Base-by-base conservation (phyloP, 805 yeast species). In the Candida insectorum region DNA sequence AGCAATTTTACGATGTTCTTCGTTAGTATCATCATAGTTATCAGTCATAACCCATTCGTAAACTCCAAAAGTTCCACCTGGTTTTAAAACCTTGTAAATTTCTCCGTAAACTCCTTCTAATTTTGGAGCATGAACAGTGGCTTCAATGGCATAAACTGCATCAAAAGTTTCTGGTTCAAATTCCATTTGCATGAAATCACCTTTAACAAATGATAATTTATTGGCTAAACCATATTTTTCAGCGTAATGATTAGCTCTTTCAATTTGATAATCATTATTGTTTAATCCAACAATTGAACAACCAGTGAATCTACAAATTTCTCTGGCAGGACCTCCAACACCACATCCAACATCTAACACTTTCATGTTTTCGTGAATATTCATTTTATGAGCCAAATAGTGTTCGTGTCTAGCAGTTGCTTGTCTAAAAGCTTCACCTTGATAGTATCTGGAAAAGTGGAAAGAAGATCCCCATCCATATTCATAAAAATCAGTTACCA, bases 21-120 rank as follows among this genome's bases (percentile, higher is more conserved):
- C 77, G 63, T 86, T 87, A 39, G 63, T 64, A 65, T 85, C 95
- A 58, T 93, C 97, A 60, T 87, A 93, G 31, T 68, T 73, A 52
- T 88, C 95, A 42, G 97, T 93, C 95, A 93, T 85, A 45, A 93
- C 97, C 98, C 98, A 93, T 68, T 93, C 98, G 69, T 93, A 93
- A 33, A 93, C 97, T 59, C 97, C 98, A 48, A 93, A 93, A 30
- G 73, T 78, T 62, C 98, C 98, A 56, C 97, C 97, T 51, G 98
- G 97, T 68, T 93, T 93, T 62, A 91, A 75, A 12, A 87, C 96
- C 58, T 86, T 86, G 78, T 78, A 93, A 55, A 91, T 91, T 71
- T 91, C 95, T 37, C 85, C 71, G 65, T 91, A 91, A 33, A 93
- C 97, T 58, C 97, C 97, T 64, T 88, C 96, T 53, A 93, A 76